Evolutionary conservation across 164 flowering plant species (phyloP), one percentile per base, ranked within the genome.

Genomic region (Vitis amurensis): DNA sequence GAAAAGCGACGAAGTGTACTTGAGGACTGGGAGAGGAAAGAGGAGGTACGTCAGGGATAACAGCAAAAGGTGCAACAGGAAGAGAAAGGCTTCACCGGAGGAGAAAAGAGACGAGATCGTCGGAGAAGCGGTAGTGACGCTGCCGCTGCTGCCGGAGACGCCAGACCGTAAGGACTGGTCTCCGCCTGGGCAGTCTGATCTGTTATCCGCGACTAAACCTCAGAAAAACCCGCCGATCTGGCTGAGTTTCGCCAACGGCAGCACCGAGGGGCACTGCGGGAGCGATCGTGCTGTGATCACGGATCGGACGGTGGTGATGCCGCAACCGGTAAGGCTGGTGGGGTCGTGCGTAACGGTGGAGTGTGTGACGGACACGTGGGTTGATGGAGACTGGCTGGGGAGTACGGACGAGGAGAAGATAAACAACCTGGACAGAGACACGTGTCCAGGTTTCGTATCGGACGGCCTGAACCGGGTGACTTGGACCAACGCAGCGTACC

Each of bases 381-480:
- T 64, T 67, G 84, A 68, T n/a, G 84, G 76, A 9, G 67, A 47
- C 4, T 84, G 70, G 17, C 31, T 80, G 62, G 87, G 89, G 68
- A 19, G 76, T 13, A 84, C 82, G 52, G 97, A 91, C 63, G 87
- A 79, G 78, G 88, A 85, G 74, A 75, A 53, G 79, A 72, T 59
- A 83, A 76, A 12, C 78, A 80, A 68, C 71, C 81, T 90, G 67
- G 85, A 77, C 70, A 50, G 11, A 55, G 97, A 90, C 88, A 81
- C 91, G 84, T 89, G 92, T 80, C 98, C 98, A 3, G 91, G 91
- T 19, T 88, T 93, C 17, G 64, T 89, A 72, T 82, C 97, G 9
- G 97, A 90, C 82, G 84, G 80, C 4, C 60, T 62, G 30, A 81
- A 84, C 17, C 70, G 80, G 64, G 96, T 93, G 74, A 69, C 62